These are phyloP conservation scores for Ophiostoma australiae DNA, from an alignment of 2,329 filamentous ascomycete genomes.

Conservation along the genomic window DNA sequence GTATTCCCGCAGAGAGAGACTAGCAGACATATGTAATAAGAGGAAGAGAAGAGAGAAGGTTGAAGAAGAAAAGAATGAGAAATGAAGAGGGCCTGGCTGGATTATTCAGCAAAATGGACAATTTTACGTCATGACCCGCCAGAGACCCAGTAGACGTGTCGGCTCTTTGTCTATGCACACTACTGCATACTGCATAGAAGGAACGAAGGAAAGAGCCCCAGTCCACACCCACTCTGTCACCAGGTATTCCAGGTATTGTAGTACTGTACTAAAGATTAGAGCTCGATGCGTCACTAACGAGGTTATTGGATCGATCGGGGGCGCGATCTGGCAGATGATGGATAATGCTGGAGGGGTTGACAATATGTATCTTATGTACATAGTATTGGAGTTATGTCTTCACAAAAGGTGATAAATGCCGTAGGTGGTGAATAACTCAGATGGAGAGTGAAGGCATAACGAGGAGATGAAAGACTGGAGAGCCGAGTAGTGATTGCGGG, in stretches of 20 bases:
- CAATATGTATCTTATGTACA: no score
- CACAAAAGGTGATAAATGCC: no score
- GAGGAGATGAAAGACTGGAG: neutral
- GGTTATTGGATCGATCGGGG: neutral
- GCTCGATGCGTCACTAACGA: neutral
- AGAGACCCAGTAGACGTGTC: neutral
- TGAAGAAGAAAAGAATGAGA: neutral
- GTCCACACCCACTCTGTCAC: neutral
- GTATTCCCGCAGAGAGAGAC: neutral
- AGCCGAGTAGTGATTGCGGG: neutral
- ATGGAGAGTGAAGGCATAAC: neutral
- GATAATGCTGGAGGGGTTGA: neutral
- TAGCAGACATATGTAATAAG: neutral
- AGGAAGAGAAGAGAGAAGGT: neutral
- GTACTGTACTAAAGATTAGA: neutral
- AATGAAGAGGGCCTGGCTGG: neutral
- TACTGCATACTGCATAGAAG: neutral
- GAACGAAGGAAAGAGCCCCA: neutral
- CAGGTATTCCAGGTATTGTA: neutral
- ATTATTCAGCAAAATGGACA: conserved; percentile 3
- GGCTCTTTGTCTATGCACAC: neutral
- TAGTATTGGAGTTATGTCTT: no score
- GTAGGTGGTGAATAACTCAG: no score
- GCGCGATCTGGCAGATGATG: neutral
- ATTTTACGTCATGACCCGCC: neutral